These are phyloP conservation scores for Xylariaceae sp. DNA, from an alignment of 2,329 filamentous ascomycete genomes.

Conservation along the genomic window DNA sequence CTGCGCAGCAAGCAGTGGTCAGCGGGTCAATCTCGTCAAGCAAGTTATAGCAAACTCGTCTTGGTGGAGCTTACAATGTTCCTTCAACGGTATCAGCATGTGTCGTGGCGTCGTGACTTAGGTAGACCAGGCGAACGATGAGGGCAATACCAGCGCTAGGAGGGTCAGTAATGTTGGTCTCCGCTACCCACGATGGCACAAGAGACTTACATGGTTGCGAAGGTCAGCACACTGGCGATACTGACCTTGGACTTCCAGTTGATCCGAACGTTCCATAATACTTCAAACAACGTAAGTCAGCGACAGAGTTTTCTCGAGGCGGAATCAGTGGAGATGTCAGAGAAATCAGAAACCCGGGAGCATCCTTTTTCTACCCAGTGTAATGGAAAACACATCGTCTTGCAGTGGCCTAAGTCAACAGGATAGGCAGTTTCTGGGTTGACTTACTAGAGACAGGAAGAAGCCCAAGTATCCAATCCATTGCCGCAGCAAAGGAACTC, in stretches of 20 bases:
- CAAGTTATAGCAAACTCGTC: not conserved
- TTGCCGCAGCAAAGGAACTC: constrained; percentile 40
- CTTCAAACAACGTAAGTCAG: constrained; percentile 8
- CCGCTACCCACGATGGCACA: not conserved
- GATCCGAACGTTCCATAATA: constrained; percentile 49
- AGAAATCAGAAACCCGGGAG: not conserved
- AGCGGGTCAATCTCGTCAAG: not conserved
- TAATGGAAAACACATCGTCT: not conserved
- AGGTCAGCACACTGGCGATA: constrained; percentile 43
- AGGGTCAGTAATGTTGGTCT: constrained; percentile 1
- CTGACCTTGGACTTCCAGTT: constrained; percentile 41
- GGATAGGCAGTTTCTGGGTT: not conserved
- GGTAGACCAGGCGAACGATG: constrained; percentile 35
- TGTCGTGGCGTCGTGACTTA: constrained; percentile 25
- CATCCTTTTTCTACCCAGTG: not conserved
- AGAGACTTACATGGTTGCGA: constrained; percentile 44
- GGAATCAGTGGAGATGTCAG: not conserved
- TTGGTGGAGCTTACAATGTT: constrained; percentile 27
- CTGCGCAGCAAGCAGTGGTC: constrained; percentile 17
- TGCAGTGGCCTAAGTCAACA: not conserved
- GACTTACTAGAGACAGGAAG: constrained; percentile 40
- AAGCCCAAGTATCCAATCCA: constrained; percentile 45
- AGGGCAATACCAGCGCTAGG: constrained; percentile 37
- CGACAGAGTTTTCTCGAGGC: not conserved
- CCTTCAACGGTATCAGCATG: constrained; percentile 30